A percentile compares a stretch with the other conserved stretches of the same genome.
Conservation (phyloP, 2,329 filamentous ascomycete genomes). For the Volutella citrinella region DNA sequence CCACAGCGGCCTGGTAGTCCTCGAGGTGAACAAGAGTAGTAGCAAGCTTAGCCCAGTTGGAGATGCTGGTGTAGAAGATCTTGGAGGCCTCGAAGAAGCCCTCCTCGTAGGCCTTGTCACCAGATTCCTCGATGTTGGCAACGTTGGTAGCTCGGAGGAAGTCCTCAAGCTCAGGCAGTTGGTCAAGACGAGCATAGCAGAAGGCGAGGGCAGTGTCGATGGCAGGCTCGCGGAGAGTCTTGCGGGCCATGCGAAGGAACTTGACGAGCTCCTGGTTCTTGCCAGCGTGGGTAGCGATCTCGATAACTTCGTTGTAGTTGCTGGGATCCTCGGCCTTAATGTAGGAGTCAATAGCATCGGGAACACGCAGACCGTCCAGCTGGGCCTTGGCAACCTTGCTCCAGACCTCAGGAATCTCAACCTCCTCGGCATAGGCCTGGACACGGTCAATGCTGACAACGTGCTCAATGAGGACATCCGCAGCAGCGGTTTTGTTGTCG, state of each 20-base stretch:
- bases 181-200: conserved; percentile 86
- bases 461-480: conserved; percentile 90
- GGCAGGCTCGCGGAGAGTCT: conserved; percentile 88
- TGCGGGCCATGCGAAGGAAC: conserved; percentile 93
- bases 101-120: conserved; percentile 96
- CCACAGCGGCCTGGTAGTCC: conserved; percentile 96
- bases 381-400: conserved; percentile 98
- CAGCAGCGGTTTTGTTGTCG: conserved; percentile 80
- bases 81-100: conserved; percentile 94
- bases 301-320: conserved; percentile 95
- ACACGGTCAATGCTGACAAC: conserved; percentile 97
- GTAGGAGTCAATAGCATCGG: conserved; percentile 93
- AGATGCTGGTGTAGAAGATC: conserved; percentile 98
- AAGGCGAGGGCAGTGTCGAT: conserved; percentile 95
- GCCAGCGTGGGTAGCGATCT: conserved; percentile 89
- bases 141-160: conserved; percentile 93
- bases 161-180: conserved; percentile 90
- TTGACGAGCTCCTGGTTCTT: conserved; percentile 98
- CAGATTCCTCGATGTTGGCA: conserved; percentile 91
- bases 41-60: conserved; percentile 98
- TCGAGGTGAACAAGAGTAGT: conserved; percentile 96
- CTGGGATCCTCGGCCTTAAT: conserved; percentile 90
- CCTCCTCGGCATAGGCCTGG: conserved; percentile 90
- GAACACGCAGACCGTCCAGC: conserved; percentile 88
- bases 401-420: conserved; percentile 94